Percentiles rank a stretch among this genome's conserved stretches.
Evolutionary conservation across 441 rosid genomes (phyloP).

Genomic region (Syzygium malaccense): DNA sequence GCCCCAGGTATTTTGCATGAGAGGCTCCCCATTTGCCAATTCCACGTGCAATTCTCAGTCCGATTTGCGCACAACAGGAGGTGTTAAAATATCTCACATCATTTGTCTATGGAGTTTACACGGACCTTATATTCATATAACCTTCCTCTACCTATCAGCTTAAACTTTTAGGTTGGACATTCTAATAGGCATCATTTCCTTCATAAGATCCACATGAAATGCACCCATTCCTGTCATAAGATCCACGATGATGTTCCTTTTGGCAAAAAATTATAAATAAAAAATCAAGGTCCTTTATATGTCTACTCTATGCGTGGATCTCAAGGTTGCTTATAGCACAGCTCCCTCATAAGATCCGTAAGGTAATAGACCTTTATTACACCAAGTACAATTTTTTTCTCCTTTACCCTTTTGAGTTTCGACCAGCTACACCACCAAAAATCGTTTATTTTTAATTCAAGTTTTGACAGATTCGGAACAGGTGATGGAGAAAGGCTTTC

Average conservation of each 20-base stretch:
- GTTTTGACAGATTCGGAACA: neutral
- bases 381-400: neutral
- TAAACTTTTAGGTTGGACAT: neutral
- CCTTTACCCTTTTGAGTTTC: neutral
- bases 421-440: neutral
- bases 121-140: neutral
- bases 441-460: neutral
- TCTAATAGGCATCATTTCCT: neutral
- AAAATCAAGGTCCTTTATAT: neutral
- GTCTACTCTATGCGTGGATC: neutral
- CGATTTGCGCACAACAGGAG: neutral
- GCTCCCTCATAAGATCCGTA: neutral
- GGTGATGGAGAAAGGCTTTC: neutral
- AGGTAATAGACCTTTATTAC: neutral
- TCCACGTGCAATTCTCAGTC: neutral
- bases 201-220: neutral
- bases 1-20: neutral
- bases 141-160: neutral
- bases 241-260: neutral
- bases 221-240: neutral
- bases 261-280: neutral
- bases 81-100: neutral
- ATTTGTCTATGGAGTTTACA: neutral
- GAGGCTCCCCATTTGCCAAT: neutral
- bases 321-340: neutral